Percentiles rank a stretch among this genome's conserved stretches.
phyloP scores from a whole-genome alignment of 106 monocot species.

The Hemerocallis citrina region DNA sequence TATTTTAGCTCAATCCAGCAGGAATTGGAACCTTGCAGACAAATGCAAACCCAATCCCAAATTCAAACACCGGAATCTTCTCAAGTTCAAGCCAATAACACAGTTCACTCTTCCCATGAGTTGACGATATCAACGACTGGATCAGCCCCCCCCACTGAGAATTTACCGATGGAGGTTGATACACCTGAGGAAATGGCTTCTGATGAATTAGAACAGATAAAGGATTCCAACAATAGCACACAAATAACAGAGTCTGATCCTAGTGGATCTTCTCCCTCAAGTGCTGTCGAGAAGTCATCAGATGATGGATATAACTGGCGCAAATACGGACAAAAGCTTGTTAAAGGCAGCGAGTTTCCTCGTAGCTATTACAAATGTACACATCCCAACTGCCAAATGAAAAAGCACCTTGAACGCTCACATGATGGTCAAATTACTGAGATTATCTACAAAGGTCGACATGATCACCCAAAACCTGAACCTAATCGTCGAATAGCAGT shows the following conservation, averaged over 20 bases:
- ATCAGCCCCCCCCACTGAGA: conserved; percentile 21
- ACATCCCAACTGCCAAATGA: conserved; percentile 92
- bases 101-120: conserved; percentile 19
- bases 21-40: conserved; percentile 18
- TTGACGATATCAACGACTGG: conserved; percentile 12
- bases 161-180: neutral
- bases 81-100: conserved; percentile 20
- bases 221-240: conserved; percentile 15
- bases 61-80: conserved; percentile 5
- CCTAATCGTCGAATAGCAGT: conserved; percentile 50
- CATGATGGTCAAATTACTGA: conserved; percentile 92
- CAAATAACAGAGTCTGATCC: conserved; percentile 27
- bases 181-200: conserved; percentile 16
- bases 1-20: conserved; percentile 16
- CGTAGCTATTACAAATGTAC: conserved; percentile 97
- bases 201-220: conserved; percentile 28
- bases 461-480: conserved; percentile 94
- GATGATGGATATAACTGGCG: conserved; percentile 99
- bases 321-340: conserved; percentile 98
- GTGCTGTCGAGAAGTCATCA: conserved; percentile 37
- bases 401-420: conserved; percentile 89
- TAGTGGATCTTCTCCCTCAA: conserved; percentile 19
- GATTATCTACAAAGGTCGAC: conserved; percentile 71
- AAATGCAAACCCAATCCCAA: conserved; percentile 24
- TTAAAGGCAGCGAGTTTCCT: conserved; percentile 97